Evolutionary conservation across 305 asterid genomes (phyloP), one percentile per base, ranked within the genome.

Genomic region (Vinca major): DNA sequence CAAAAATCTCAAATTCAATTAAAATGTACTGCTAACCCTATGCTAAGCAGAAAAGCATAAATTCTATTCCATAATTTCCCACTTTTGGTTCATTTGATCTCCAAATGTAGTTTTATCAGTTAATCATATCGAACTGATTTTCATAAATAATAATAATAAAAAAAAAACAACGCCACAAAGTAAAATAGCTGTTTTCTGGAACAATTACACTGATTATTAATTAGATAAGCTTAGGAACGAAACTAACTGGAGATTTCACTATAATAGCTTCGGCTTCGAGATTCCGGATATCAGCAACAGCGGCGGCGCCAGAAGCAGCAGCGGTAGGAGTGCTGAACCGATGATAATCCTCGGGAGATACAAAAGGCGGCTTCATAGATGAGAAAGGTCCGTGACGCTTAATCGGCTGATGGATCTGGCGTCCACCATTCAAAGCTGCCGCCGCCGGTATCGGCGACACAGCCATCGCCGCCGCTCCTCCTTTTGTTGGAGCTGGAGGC

Each of bases 291-390:
- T 68, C 78, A 47, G 77, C 63, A 78, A 79, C 80, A 78, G 84
- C 78, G 75, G 78, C 69, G 13, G 68, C 56, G 65, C 33, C 78
- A 47, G 76, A 58, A 78, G 80, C 80, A 78, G 84, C 78, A 75
- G 78, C 68, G n/a, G 68, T 50, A 63, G 95, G 87, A 16, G 82
- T 76, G 70, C 91, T 77, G 79, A 89, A 89, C n/a, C 88, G 85
- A 83, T 92, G 97, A 57, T 89, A 90, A 73, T 90, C 95, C 57
- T 84, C 90, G 1, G 94, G 79, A 62, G 82, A 64, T 44, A 79
- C 80, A 73, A 89, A 88, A 53, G 95, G 95, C 65, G 96, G 91
- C 81, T 82, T 92, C 95, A 88, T 86, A 7, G 96, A 80, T 14
- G 91, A 81, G 72, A 92, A 92, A 8, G 96, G 89, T 17, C 90